Conservation (phyloP, 2,329 filamentous ascomycete genomes). For the Colletotrichum liriopes region DNA sequence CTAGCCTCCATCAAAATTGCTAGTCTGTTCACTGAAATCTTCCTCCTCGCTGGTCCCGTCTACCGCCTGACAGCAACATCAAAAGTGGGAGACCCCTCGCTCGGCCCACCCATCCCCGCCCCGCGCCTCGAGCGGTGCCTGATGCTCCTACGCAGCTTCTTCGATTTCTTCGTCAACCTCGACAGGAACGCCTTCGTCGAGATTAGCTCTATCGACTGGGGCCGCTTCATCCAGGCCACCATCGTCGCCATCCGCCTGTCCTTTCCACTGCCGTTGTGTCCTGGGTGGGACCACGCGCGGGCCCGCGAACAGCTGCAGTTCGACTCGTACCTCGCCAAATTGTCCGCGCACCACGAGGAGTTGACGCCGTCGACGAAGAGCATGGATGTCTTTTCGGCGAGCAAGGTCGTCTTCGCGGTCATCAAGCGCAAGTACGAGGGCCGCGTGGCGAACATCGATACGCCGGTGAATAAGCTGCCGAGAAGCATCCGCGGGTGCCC, state of each 20-base stretch:
- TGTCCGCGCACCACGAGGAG: slow-evolving; percentile 50
- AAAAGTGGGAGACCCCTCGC: slow-evolving; percentile 39
- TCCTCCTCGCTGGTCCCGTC: slow-evolving; percentile 57
- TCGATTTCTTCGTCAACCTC: slow-evolving; percentile 52
- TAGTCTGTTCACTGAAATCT: slow-evolving; percentile 54
- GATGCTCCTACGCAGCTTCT: slow-evolving; percentile 49
- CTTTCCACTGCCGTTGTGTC: slow-evolving; percentile 58
- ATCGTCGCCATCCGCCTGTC: slow-evolving; percentile 64
- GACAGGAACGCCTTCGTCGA: slow-evolving; percentile 52
- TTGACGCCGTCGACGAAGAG: slow-evolving; percentile 48
- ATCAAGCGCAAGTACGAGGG: slow-evolving; percentile 63
- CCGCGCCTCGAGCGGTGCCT: slow-evolving; percentile 46
- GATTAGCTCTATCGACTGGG: slow-evolving; percentile 62
- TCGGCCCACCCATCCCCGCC: slow-evolving; percentile 40
- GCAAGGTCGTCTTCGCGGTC: slow-evolving; percentile 62
- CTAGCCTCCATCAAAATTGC: slow-evolving; percentile 29
- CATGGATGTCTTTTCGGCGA: slow-evolving; percentile 62
- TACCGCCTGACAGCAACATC: slow-evolving; percentile 21
- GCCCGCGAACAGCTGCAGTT: slow-evolving; percentile 59
- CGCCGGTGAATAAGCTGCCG: slow-evolving; percentile 43
- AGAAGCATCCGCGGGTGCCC: slow-evolving; percentile 58
- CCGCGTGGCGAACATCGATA: slow-evolving; percentile 55
- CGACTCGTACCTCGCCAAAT: slow-evolving; percentile 55
- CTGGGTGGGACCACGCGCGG: slow-evolving; percentile 53
- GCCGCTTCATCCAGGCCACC: slow-evolving; percentile 57